Percentiles rank a stretch among this genome's conserved stretches.
Evolutionary conservation across 164 flowering plant genomes (phyloP).

Genomic region (Cinnamomum micranthum): DNA sequence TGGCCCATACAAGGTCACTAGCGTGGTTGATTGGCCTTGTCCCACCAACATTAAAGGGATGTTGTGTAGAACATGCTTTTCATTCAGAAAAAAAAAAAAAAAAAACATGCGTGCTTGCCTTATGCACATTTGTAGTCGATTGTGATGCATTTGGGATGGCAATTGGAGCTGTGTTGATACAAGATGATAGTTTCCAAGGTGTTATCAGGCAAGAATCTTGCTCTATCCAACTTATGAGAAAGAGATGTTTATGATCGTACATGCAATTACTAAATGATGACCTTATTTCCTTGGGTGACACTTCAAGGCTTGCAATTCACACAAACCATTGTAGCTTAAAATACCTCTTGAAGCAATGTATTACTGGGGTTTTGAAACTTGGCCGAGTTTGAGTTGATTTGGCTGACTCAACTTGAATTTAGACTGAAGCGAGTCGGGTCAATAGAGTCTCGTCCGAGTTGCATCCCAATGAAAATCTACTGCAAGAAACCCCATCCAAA

Average conservation of each 20-base stretch:
- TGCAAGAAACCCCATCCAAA: too few relatives aligned
- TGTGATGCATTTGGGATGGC: neutral
- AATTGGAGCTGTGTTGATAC: neutral
- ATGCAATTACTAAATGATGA: neutral
- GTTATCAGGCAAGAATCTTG: neutral
- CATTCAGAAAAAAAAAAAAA: too few relatives aligned
- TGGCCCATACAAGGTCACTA: neutral
- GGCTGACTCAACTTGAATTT: too few relatives aligned
- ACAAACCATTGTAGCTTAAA: neutral
- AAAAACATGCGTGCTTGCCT: neutral
- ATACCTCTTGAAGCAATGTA: neutral
- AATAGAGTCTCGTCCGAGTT: too few relatives aligned
- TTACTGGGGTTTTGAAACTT: too few relatives aligned
- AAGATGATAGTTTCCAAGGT: neutral
- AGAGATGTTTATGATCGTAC: neutral
- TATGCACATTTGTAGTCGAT: neutral
- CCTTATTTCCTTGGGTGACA: neutral
- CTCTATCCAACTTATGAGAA: neutral
- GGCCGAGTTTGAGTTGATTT: too few relatives aligned
- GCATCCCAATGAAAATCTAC: too few relatives aligned
- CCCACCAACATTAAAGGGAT: neutral
- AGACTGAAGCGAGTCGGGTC: too few relatives aligned
- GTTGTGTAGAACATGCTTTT: neutral
- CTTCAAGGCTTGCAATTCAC: neutral
- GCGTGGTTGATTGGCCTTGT: neutral